A percentile compares a stretch with the other conserved stretches of the same genome.
These are phyloP conservation scores for Nitzschia sp. DNA, from an alignment of 108 stramenopile genomes.

Conservation along the genomic window DNA sequence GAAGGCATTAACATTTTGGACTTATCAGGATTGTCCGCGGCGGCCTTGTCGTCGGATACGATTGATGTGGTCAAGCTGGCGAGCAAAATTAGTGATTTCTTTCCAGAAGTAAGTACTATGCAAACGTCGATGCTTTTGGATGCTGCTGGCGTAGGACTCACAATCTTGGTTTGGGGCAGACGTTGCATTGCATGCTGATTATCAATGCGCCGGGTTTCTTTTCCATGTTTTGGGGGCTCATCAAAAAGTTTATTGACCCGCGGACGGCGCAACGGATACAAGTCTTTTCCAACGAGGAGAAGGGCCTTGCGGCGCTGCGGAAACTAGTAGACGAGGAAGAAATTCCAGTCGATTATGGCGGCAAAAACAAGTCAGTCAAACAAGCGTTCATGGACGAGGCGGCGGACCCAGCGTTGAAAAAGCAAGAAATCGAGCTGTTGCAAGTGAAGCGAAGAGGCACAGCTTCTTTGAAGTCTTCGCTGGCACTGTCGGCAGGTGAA, in stretches of 20 bases:
- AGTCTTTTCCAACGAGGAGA: constrained; percentile 36
- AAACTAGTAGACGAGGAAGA: constrained; percentile 37
- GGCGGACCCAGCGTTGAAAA: constrained; percentile 17
- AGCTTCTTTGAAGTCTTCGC: neutral
- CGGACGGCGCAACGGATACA: constrained; percentile 46
- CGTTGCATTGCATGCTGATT: constrained; percentile 47
- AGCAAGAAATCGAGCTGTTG: constrained; percentile 28
- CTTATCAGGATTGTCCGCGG: constrained; percentile 53
- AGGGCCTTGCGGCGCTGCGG: constrained; percentile 27
- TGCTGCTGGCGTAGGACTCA: neutral
- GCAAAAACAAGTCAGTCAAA: constrained; percentile 33
- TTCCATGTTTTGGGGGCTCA: constrained; percentile 50
- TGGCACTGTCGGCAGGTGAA: constrained; percentile 4
- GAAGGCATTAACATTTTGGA: constrained; percentile 67
- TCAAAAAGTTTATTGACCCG: constrained; percentile 55
- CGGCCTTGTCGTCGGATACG: constrained; percentile 52
- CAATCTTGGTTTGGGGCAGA: constrained; percentile 2
- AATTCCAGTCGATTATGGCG: constrained; percentile 53
- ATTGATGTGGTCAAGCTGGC: constrained; percentile 62
- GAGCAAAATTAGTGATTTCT: constrained; percentile 42
- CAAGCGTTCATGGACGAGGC: constrained; percentile 51
- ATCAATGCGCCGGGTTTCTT: constrained; percentile 64
- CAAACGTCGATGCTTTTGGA: neutral
- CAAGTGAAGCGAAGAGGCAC: constrained; percentile 30
- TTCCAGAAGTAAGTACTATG: constrained; percentile 33